Evolutionary conservation across 305 asterid genomes (phyloP), one percentile per base, ranked within the genome.

Genomic region (Stenogyne calaminthoides): DNA sequence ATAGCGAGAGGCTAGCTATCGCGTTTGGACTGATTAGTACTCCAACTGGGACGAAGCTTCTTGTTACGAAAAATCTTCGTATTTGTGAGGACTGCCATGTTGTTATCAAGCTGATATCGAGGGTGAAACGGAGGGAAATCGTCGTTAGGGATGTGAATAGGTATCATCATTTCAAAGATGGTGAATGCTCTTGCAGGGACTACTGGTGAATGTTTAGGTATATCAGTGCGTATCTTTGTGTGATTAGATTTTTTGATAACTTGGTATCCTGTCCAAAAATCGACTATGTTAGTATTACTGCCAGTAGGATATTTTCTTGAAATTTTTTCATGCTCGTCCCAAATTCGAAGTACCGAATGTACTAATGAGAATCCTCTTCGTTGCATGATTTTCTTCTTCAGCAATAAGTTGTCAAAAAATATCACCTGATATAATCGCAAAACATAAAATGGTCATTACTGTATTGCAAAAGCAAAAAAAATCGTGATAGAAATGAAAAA

Each of bases 61-160:
- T 86, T 52, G 70, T 88, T 42, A 82, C 88, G 2, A 88, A 88
- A 73, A 88, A 88, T 67, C 81, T 88, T 27, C 86, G 88, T 19
- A 79, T 86, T 54, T 88, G 93, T 54, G 91, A 88, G 87, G 93
- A 88, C 57, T 88, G 91, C 69, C 93, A 86, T 80, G 89, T 74
- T 42, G 91, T 82, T 3, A 80, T 86, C 72, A 88, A 84, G 78
- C 74, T 86, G 36, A 82, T 88, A 42, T 86, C 93, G 0, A 81
- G 72, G 61, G 77, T 84, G 59, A 88, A 89, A 19, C 63, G 46
- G 39, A 81, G 93, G 82, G 87, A 84, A 65, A 86, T 88, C 60
- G 70, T 73, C 15, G 58, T 88, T 29, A 84, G 93, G 76, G 93
- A 88, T 78, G 89, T 88, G 62, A 88, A 88, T 49, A 82, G 91